Evolutionary conservation across 2,329 filamentous ascomycete genomes (phyloP).

Genomic region (Fusarium chlamydosporum): DNA sequence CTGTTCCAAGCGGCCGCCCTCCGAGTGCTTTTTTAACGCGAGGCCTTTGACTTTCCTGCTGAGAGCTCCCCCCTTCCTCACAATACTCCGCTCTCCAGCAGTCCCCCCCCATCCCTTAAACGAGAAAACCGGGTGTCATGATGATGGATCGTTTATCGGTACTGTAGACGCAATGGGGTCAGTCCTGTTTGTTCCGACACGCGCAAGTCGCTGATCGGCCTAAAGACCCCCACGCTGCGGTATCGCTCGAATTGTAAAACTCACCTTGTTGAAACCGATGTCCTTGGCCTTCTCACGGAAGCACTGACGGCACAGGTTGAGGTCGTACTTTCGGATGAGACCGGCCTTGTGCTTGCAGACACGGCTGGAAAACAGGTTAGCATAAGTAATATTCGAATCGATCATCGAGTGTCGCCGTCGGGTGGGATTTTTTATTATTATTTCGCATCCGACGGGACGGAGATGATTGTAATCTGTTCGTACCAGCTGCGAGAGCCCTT

Average conservation of each 20-base stretch:
- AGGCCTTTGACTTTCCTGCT: conserved; percentile 53
- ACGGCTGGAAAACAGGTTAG: conserved; percentile 63
- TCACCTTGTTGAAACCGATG: conserved; percentile 81
- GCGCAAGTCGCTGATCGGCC: not conserved
- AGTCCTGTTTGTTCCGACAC: conserved; percentile 26
- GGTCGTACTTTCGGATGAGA: conserved; percentile 99
- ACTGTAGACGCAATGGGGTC: conserved; percentile 49
- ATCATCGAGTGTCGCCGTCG: conserved; percentile 9
- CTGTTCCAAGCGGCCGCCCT: conserved; percentile 62
- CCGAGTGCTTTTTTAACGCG: conserved; percentile 56
- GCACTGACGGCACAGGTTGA: conserved; percentile 88
- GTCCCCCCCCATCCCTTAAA: conserved; percentile 38
- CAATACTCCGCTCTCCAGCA: conserved; percentile 41
- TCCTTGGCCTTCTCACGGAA: conserved; percentile 81
- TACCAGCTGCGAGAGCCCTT: conserved; percentile 97
- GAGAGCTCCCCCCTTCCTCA: conserved; percentile 47
- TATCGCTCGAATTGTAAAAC: conserved; percentile 40
- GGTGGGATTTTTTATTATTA: not conserved
- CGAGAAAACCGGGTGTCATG: conserved; percentile 49
- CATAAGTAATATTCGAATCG: conserved; percentile 32
- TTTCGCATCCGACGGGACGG: conserved; percentile 21
- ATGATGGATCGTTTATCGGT: conserved; percentile 55
- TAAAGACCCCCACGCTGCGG: not conserved
- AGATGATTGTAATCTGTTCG: conserved; percentile 55
- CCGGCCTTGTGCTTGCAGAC: conserved; percentile 93